phyloP scores from a whole-genome alignment of 2,329 filamentous ascomycete genomes.

The Calonectria ilicicola region DNA sequence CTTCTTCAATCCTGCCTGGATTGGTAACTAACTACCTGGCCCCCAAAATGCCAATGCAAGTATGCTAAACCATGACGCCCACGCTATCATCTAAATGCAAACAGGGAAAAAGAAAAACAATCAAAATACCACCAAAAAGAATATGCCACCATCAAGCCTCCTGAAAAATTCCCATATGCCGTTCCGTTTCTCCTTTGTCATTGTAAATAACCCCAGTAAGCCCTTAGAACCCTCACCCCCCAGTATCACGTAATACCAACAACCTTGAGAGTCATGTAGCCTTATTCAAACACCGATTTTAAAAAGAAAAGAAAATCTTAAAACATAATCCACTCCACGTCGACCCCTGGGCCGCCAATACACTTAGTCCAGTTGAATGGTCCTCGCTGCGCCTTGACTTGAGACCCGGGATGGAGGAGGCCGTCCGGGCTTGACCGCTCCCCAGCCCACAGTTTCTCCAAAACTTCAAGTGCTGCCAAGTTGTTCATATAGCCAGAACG shows the following conservation, averaged over 20 bases:
- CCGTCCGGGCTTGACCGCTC: constrained; percentile 57
- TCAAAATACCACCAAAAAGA: neutral
- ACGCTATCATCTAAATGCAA: constrained; percentile 22
- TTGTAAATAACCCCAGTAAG: constrained; percentile 3
- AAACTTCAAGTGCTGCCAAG: constrained; percentile 83
- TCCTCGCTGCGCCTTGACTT: constrained; percentile 55
- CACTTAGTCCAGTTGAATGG: constrained; percentile 70
- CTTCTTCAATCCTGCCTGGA: constrained; percentile 19
- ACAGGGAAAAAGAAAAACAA: neutral
- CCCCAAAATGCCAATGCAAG: constrained; percentile 9
- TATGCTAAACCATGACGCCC: constrained; percentile 16
- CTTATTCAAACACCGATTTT: constrained; percentile 32
- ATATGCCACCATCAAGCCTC: neutral
- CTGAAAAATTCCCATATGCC: neutral
- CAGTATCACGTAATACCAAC: neutral
- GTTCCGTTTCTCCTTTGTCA: constrained; percentile 11
- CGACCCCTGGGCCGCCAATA: constrained; percentile 66
- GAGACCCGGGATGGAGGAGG: constrained; percentile 46
- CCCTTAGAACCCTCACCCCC: constrained; percentile 5
- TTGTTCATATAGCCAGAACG: constrained; percentile 96
- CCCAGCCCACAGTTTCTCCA: constrained; percentile 85
- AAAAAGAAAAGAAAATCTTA: constrained; percentile 44
- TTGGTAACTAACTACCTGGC: constrained; percentile 17
- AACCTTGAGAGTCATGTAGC: constrained; percentile 23
- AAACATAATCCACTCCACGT: constrained; percentile 77